Conservation (phyloP, 805 yeast genomes). For the Yarrowia sp. region DNA sequence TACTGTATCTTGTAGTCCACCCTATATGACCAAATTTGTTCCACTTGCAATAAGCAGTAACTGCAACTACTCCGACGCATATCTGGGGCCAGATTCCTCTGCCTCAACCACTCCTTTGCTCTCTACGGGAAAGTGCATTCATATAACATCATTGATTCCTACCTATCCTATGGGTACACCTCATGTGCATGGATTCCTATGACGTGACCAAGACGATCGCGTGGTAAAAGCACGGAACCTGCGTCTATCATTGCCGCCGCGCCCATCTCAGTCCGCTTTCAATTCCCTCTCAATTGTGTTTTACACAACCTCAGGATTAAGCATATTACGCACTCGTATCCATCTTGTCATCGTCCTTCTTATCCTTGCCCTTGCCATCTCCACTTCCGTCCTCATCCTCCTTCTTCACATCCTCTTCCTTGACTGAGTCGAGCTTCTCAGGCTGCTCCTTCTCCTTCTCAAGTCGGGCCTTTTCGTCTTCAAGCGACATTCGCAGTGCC, state of each 20-base stretch:
- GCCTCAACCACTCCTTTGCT: no score
- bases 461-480: conserved; percentile 91
- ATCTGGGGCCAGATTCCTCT: no score
- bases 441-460: conserved; percentile 47
- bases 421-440: conserved; percentile 86
- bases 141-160: not conserved
- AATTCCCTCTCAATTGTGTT: not conserved
- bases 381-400: conserved; percentile 25
- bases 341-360: conserved; percentile 27
- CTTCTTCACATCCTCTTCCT: conserved; percentile 63
- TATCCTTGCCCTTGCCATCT: conserved; percentile 34
- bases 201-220: no score
- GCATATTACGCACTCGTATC: conserved; percentile 27
- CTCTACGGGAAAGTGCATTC: no score
- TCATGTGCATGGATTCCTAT: not conserved
- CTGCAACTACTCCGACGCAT: no score
- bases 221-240: no score
- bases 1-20: no score
- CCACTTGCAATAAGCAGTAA: no score
- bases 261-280: not conserved
- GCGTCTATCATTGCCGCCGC: not conserved
- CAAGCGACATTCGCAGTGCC: conserved; percentile 90
- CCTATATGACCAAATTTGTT: no score
- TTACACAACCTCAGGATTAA: not conserved
- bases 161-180: not conserved